Evolutionary conservation across 1,284 basidiomycete species (phyloP).

Genomic region (Cutaneotrichosporon cyanovorans): DNA sequence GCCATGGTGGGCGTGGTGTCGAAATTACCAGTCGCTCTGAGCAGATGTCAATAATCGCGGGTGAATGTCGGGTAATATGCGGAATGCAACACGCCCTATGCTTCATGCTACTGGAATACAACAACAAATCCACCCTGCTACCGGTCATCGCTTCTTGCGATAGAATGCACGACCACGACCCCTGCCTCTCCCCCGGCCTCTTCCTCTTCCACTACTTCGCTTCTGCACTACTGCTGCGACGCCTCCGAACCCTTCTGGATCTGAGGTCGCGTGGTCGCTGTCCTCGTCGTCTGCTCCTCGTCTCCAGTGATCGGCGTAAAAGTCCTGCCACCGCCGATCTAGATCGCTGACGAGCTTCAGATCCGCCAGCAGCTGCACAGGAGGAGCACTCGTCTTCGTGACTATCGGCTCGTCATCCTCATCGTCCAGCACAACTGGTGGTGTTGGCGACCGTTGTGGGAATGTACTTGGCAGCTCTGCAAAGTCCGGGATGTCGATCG

Average conservation of each 20-base stretch:
- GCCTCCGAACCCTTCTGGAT: neutral
- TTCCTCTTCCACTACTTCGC: neutral
- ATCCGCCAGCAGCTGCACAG: neutral
- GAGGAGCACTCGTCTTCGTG: neutral
- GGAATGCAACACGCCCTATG: too few species aligned
- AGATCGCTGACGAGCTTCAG: conserved; percentile 21
- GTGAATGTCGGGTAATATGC: too few species aligned
- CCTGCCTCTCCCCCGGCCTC: neutral
- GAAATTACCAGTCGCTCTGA: too few species aligned
- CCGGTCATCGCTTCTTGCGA: too few species aligned
- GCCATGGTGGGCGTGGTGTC: too few species aligned
- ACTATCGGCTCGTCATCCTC: neutral
- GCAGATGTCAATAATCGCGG: too few species aligned
- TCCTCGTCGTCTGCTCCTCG: conserved; percentile 21
- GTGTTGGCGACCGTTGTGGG: neutral
- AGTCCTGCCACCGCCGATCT: conserved; percentile 17
- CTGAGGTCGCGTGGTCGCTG: neutral
- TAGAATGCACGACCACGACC: neutral
- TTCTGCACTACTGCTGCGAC: conserved; percentile 4
- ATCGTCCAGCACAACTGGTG: too few species aligned
- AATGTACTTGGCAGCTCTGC: conserved; percentile 5
- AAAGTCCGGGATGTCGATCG: conserved; percentile 9
- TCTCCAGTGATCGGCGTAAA: conserved; percentile 35
- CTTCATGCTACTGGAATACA: too few species aligned
- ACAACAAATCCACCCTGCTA: too few species aligned